Evolutionary conservation across 305 asterid genomes (phyloP), one percentile per base, ranked within the genome.

Genomic region (Fraxinus baroniana): DNA sequence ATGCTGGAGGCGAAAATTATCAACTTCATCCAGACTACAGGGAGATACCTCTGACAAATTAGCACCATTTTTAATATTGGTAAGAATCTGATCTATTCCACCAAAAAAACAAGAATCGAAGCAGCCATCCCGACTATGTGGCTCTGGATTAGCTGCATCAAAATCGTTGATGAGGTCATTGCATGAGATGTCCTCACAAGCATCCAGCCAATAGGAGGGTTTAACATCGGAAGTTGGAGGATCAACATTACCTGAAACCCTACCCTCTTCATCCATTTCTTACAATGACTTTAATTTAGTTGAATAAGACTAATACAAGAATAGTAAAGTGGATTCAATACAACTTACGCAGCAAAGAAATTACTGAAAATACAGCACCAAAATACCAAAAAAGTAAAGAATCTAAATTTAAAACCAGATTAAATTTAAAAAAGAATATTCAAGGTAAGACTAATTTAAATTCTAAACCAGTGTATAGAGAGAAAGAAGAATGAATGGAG

Each of bases 141-240:
- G 68, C 37, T 73, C 91, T 0, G 85, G 70, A 52, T 70, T 87
- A 1, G 83, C 20, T 10, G 90, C 72, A 82, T 78, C 94, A 24
- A 87, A 87, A 89, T 90, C 90, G 77, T 84, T 88, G 83, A 89
- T 91, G 81, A 89, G 88, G 78, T 93, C 97, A 72, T 91, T 94
- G 82, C 94, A 89, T 0, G 92, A 91, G 2, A 90, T 89, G 74
- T 95, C 99, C 92, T 94, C 99, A 26, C 94, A 90, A 9, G 98
- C 95, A 85, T 96, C 98, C 32, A 96, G 83, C 99, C 99, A 96
- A 84, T 92, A 96, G n/a, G 97, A 93, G 39, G 95, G 85, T 80
- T 89, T 91, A 37, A 83, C 89, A 77, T 88, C 90, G 39, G 79
- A 86, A 75, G 78, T 85, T 7, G 57, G 78, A 41, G 80, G 77